A percentile compares a stretch with the other conserved stretches of the same genome.
These are phyloP conservation scores for Pichia sp. DNA, from an alignment of 1,139 yeast species.

Conservation along the genomic window DNA sequence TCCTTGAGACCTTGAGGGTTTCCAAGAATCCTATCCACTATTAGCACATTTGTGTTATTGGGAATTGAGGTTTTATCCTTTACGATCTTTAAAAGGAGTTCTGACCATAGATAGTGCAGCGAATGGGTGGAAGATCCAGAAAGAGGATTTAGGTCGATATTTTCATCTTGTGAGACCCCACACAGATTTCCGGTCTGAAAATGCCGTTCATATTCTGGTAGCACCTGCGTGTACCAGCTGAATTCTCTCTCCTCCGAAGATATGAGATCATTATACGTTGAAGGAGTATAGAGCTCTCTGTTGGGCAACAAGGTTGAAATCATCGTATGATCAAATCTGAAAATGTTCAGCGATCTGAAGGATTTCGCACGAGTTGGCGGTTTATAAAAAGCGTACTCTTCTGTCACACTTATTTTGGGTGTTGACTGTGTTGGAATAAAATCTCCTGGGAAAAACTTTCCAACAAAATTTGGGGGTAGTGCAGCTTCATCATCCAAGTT, in stretches of 20 bases:
- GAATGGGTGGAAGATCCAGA: too few relatives aligned
- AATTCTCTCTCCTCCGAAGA: neutral
- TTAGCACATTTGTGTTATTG: conserved; percentile 2
- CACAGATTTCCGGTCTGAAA: too few relatives aligned
- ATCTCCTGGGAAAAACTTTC: too few relatives aligned
- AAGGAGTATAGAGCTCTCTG: conserved; percentile 3
- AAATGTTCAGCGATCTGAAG: conserved; percentile 3
- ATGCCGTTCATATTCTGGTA: conserved; percentile 4
- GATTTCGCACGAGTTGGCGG: neutral
- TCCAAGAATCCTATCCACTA: conserved; percentile 4
- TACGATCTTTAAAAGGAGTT: neutral
- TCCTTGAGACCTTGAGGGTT: neutral
- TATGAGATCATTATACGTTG: neutral
- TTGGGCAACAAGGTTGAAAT: conserved; percentile 5
- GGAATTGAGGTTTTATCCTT: neutral
- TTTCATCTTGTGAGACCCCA: too few relatives aligned
- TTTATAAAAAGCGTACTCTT: neutral
- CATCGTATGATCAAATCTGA: conserved; percentile 9
- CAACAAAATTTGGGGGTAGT: too few relatives aligned
- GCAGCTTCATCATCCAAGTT: too few relatives aligned
- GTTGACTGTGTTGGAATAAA: too few relatives aligned
- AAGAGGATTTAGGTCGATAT: too few relatives aligned
- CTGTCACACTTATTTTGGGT: too few relatives aligned
- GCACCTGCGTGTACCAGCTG: conserved; percentile 8
- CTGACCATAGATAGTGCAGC: conserved; percentile 7